These are phyloP conservation scores for Arachis stenosperma DNA, from an alignment of 306 rosid species.

Conservation along the genomic window DNA sequence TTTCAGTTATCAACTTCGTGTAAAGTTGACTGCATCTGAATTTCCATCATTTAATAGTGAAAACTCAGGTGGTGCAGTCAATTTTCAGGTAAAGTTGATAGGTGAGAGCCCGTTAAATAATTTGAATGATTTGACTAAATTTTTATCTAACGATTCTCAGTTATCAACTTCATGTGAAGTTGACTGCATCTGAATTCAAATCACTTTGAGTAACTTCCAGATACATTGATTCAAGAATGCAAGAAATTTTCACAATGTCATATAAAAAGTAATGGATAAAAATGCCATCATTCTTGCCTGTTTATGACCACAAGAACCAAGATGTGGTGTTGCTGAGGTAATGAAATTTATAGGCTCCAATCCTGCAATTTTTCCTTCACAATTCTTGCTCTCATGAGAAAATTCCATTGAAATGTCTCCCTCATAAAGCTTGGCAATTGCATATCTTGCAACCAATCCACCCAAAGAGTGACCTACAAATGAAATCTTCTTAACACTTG, in stretches of 20 bases:
- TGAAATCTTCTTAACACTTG: constrained; percentile 69
- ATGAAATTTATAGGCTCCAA: constrained; percentile 82
- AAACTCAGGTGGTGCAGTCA: too few relatives aligned
- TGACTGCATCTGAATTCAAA: background rate
- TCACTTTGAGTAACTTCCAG: background rate
- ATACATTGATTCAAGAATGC: background rate
- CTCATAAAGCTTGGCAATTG: constrained; percentile 74
- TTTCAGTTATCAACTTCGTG: too few relatives aligned
- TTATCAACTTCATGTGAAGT: too few relatives aligned
- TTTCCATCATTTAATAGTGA: too few relatives aligned
- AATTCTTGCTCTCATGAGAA: constrained; percentile 41
- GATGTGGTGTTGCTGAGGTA: constrained; percentile 86
- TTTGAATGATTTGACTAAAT: too few relatives aligned
- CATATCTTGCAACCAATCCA: constrained; percentile 79
- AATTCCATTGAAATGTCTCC: constrained; percentile 43
- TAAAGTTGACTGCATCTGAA: too few relatives aligned
- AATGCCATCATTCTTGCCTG: constrained; percentile 50
- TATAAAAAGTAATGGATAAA: constrained; percentile 4
- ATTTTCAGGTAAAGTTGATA: too few relatives aligned
- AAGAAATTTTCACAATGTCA: background rate
- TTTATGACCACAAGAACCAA: constrained; percentile 87
- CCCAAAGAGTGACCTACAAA: constrained; percentile 83
- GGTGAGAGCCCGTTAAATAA: too few relatives aligned
- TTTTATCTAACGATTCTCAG: too few relatives aligned
- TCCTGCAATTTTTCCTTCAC: constrained; percentile 76